Conservation (phyloP, 1,284 basidiomycete species). For the Pulveroboletus sp. region DNA sequence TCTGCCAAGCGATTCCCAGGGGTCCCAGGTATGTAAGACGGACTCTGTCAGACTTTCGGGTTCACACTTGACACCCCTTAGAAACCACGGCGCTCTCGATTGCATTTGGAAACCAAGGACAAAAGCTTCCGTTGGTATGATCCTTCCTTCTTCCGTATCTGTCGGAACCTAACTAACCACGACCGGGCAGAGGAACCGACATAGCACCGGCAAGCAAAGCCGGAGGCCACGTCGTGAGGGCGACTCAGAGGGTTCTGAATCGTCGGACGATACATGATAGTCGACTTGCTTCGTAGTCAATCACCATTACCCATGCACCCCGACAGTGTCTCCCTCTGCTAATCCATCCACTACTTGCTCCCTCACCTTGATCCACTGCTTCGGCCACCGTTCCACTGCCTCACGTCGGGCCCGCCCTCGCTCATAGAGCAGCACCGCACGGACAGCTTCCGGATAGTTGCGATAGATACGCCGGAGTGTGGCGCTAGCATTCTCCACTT, state of each 20-base stretch:
- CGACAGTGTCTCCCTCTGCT: constrained; percentile 23
- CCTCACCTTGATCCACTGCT: constrained; percentile 20
- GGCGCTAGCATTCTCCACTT: constrained; percentile 33
- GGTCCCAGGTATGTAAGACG: constrained; percentile 65
- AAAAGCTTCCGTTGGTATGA: constrained; percentile 82
- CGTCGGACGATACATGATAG: constrained; percentile 39
- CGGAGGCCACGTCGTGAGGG: constrained; percentile 44
- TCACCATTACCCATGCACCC: constrained; percentile 25
- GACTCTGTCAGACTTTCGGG: constrained; percentile 10
- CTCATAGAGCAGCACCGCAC: constrained; percentile 40
- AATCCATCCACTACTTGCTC: constrained; percentile 26
- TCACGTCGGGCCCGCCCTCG: constrained; percentile 29
- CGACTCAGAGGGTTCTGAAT: constrained; percentile 49
- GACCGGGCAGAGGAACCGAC: constrained; percentile 58
- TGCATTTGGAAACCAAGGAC: constrained; percentile 87
- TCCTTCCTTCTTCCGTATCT: constrained; percentile 20
- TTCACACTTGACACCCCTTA: constrained; percentile 27
- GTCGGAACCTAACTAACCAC: constrained; percentile 25
- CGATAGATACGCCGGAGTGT: constrained; percentile 43
- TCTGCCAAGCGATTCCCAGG: constrained; percentile 92
- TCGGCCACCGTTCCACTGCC: constrained; percentile 13
- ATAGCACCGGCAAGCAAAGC: constrained; percentile 55
- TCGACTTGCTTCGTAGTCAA: constrained; percentile 10
- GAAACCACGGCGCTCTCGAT: constrained; percentile 88
- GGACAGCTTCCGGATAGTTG: constrained; percentile 49